These are phyloP conservation scores for Thelephora aurantiotincta DNA, from an alignment of 768 basidiomycete genomes.

Conservation along the genomic window DNA sequence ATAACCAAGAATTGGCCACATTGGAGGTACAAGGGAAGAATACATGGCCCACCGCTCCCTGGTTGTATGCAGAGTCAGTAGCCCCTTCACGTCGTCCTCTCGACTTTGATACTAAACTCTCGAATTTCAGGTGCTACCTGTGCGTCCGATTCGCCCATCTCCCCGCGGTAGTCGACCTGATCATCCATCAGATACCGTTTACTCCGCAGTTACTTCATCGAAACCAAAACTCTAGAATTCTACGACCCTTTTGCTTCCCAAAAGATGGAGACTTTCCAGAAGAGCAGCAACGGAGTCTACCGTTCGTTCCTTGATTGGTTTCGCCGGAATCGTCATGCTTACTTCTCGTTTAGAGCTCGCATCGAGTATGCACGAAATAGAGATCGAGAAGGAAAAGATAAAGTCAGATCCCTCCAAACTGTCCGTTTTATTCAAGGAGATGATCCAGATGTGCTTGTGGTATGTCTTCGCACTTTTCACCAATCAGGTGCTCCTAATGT, in stretches of 20 bases:
- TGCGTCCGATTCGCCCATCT: slow-evolving; percentile 12
- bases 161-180: slow-evolving; percentile 53
- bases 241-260: slow-evolving; percentile 77
- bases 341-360: slow-evolving; percentile 50
- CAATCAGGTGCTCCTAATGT: slow-evolving; percentile 81
- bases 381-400: slow-evolving; percentile 33
- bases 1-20: slow-evolving; percentile 57
- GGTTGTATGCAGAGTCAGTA: slow-evolving; percentile 95
- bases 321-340: slow-evolving; percentile 53
- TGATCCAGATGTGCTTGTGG: no score
- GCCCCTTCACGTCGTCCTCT: slow-evolving; percentile 14
- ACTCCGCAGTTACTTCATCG: no score
- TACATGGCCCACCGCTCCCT: slow-evolving; percentile 87
- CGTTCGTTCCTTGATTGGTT: slow-evolving; percentile 32
- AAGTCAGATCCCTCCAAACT: slow-evolving; percentile 40
- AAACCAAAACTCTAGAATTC: slow-evolving; percentile 66
- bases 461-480: slow-evolving; percentile 60
- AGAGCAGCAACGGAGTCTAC: slow-evolving; percentile 63
- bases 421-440: no score
- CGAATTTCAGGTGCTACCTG: slow-evolving; percentile 62
- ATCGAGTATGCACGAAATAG: no score
- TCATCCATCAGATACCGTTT: slow-evolving; percentile 47
- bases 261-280: slow-evolving; percentile 72
- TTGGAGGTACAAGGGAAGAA: slow-evolving; percentile 33
- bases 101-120: neutral